Percentiles rank a stretch among this genome's conserved stretches.
These are phyloP conservation scores for Polysphondylium violaceum DNA, from an alignment of 78 protist genomes.

Conservation along the genomic window DNA sequence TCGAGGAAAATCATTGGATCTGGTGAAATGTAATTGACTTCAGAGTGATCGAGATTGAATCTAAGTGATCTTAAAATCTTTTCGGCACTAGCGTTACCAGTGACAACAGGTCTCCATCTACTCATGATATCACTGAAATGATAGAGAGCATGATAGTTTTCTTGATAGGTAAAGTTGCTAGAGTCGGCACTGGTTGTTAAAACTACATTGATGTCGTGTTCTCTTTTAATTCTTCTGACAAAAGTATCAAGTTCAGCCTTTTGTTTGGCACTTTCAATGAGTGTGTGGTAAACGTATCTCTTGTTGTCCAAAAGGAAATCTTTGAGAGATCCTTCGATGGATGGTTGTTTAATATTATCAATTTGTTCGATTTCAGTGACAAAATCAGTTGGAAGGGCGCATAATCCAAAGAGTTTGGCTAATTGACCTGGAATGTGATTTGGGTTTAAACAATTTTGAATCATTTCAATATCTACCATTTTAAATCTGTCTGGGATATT, in stretches of 20 bases:
- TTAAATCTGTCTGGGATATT: conserved; percentile 2
- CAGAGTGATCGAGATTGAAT: conserved; percentile 24
- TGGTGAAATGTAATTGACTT: conserved; percentile 31
- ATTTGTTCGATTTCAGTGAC: conserved; percentile 52
- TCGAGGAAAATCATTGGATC: conserved; percentile 38
- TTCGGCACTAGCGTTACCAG: not conserved
- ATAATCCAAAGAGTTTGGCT: conserved; percentile 34
- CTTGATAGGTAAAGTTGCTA: conserved; percentile 30
- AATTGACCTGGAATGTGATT: conserved; percentile 59
- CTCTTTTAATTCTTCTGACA: conserved; percentile 30
- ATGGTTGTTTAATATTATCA: conserved; percentile 53
- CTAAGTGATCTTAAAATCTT: not conserved
- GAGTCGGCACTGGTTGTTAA: conserved; percentile 12
- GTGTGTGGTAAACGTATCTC: not conserved
- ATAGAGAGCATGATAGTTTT: conserved; percentile 18
- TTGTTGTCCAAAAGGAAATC: conserved; percentile 60
- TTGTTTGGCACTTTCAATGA: conserved; percentile 2
- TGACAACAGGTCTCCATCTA: not conserved
- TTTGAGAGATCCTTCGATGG: conserved; percentile 28
- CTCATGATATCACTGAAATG: not conserved
- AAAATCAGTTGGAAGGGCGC: conserved; percentile 34
- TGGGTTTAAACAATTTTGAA: conserved; percentile 43
- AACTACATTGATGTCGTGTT: not conserved
- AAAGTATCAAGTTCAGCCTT: conserved; percentile 9
- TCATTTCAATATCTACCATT: conserved; percentile 32